These are phyloP conservation scores for Aspergillus ochraceus DNA, from an alignment of 2,329 filamentous ascomycete genomes.

Conservation along the genomic window DNA sequence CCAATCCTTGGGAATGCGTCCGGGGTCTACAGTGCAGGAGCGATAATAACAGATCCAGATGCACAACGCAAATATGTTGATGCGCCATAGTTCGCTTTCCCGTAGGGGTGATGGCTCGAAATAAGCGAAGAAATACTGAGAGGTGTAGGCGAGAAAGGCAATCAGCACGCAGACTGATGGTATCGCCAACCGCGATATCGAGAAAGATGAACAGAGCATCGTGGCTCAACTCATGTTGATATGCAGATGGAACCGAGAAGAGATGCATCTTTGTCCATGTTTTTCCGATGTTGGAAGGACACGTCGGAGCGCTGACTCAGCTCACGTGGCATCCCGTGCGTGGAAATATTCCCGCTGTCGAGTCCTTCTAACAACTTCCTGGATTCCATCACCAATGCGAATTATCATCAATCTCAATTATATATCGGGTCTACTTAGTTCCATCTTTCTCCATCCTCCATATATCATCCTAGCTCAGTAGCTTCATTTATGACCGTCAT, in stretches of 20 bases:
- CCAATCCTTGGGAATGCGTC: conserved; percentile 51
- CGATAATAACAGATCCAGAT: conserved; percentile 61
- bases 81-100: conserved; percentile 50
- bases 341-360: conserved; percentile 15
- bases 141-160: conserved; percentile 59
- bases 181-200: conserved; percentile 48
- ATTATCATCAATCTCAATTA: background rate
- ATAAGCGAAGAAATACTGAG: conserved; percentile 57
- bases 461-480: background rate
- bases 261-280: background rate
- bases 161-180: conserved; percentile 58
- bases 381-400: background rate
- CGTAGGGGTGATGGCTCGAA: conserved; percentile 56
- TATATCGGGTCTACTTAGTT: conserved; percentile 7
- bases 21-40: conserved; percentile 61
- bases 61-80: conserved; percentile 56
- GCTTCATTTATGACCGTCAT: background rate
- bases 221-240: background rate
- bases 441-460: background rate
- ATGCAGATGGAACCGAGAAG: background rate
- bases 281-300: background rate
- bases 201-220: conserved; percentile 26
- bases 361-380: background rate
- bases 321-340: conserved; percentile 17
- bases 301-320: conserved; percentile 10